phyloP scores from a whole-genome alignment of 805 yeast species.

The Spencermartinsiella europaea region DNA sequence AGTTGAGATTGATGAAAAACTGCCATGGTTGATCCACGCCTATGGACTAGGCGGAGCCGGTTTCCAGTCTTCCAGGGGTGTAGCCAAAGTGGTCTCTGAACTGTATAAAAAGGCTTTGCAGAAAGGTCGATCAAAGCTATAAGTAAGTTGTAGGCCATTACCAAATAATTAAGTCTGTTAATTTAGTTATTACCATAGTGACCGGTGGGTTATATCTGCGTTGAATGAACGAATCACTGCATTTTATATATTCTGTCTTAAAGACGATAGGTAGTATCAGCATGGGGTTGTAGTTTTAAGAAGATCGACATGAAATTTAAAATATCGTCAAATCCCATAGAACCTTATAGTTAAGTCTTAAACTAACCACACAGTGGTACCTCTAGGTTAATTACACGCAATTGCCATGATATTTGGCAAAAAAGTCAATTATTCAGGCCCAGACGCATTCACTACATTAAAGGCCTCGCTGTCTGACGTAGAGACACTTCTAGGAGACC shows the following conservation, averaged over 20 bases:
- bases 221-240: no score
- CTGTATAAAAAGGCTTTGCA: not conserved
- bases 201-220: no score
- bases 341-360: no score
- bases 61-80: constrained; percentile 55
- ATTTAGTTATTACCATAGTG: no score
- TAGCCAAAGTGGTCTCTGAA: constrained; percentile 29
- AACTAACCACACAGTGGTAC: no score
- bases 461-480: constrained; percentile 1
- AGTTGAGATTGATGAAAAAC: constrained; percentile 3
- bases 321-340: no score
- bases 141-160: not conserved
- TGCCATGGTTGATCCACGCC: constrained; percentile 44
- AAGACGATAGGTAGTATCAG: no score
- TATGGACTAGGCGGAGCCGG: constrained; percentile 67
- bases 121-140: not conserved
- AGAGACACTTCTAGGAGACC: constrained; percentile 7
- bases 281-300: no score
- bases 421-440: constrained; percentile 8
- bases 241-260: no score
- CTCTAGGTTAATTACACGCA: no score
- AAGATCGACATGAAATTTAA: no score
- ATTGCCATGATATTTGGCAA: not conserved
- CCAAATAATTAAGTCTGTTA: no score
- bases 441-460: constrained; percentile 7